Base-by-base conservation (phyloP, 2,329 filamentous ascomycete genomes). In the Periconia sp. region DNA sequence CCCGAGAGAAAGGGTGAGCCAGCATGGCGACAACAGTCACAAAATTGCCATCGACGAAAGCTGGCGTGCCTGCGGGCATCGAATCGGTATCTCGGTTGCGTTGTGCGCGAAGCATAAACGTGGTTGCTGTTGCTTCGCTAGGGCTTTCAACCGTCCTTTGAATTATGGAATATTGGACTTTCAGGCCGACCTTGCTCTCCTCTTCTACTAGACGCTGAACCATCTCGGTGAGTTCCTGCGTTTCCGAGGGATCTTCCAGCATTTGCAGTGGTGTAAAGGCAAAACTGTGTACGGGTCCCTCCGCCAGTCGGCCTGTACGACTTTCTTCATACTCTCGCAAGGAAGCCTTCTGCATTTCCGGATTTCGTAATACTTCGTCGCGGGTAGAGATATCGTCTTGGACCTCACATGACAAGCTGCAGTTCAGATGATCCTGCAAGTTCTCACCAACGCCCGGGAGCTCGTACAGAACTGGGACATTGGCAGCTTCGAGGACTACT, bases 371-470 rank as follows among this genome's bases (percentile, higher is more conserved):
- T 15, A 37, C 51, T 23, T 51, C 33, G 33, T 63, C 59, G 18
- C 47, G 54, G 27, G 61, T 63, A 10, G 45, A 49, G 17, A 60
- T 47, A 15, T 53, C 14, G 10, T 60, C 57, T 42, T 43, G 27
- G 17, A 51, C 51, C 43, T 62, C 60, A 31, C 33, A 53, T 11
- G 60, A 59, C 13, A 64, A 40, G 33, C 33, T 37, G 33, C 33
- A 37, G 33, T 37, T 37, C 11, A 37, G 33, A 53, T 86, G 84
- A 61, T 89, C 85, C 41, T 85, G 78, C 9, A 88, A 74, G 67
- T 88, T 85, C 53, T 81, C 80, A 1, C 85, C 86, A 1, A 89
- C 84, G 19, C 85, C 82, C 0, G 81, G 79, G 1, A 85, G 81
- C 56, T 86, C 76, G 6, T 79, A 75, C 15, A 85, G 55, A 0